Evolutionary conservation across 805 yeast species (phyloP), one percentile per base, ranked within the genome.

Genomic region (Kluyveromyces lactis): DNA sequence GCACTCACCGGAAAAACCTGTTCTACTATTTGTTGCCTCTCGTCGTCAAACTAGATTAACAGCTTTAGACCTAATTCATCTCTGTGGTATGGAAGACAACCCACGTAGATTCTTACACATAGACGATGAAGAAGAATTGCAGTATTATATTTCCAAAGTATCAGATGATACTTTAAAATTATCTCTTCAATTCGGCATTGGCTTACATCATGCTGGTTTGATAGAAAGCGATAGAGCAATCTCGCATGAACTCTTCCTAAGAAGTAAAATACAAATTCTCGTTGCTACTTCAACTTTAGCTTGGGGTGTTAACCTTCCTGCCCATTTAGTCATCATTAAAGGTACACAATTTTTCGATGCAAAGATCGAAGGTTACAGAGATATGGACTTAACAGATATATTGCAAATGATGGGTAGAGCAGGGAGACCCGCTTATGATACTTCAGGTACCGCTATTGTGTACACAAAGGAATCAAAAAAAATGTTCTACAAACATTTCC

Each of bases 281-380:
- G 83, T 94, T 52, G 90, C 96, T 63, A 92, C 99, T 0, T 94
- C 98, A 1, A 92, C 99, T 0, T 73, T 92, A 42, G 99, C 99
- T 0, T 92, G 99, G 99, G 99, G 99, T 73, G 97, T 92, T 19
- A 92, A 92, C 56, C 68, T 94, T 44, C 99, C 99, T 2, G 98
- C 98, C 3, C 97, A 96, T 2, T 92, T 87, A n/a, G 99, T 92
- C 15, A 83, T 92, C 45, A 79, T 92, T 26, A 92, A 92, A 53
- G 99, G 99, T 3, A 92, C 99, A 0, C 96, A 92, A 56, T 86
- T 92, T 3, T 92, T 87, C 56, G 95, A 92, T 57, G 75, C 97
- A 0, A 86, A 89, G 55, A 81, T 81, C 31, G 97, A 97, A 68
- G 97, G 97, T 0, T 86, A 81, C 54, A 79, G 82, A 11, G 99